These are phyloP conservation scores for Fusarium heterosporum DNA, from an alignment of 2,329 filamentous ascomycete genomes.

Conservation along the genomic window DNA sequence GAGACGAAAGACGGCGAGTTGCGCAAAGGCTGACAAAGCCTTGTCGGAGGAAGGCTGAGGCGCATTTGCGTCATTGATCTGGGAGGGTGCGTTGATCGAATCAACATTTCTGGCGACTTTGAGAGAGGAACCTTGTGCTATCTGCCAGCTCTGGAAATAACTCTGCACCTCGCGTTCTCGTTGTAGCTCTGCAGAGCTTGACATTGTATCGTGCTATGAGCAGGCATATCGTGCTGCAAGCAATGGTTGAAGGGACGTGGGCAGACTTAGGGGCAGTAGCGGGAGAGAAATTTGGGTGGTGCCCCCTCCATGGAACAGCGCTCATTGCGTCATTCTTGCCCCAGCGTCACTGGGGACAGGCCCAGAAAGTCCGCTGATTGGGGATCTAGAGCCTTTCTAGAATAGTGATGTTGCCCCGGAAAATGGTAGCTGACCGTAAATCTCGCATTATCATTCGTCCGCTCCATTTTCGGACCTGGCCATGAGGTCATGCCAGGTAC, in stretches of 20 bases:
- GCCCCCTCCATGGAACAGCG: slow-evolving; percentile 1
- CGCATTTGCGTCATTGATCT: slow-evolving; percentile 44
- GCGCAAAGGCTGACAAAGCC: slow-evolving; percentile 60
- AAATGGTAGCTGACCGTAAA: background rate
- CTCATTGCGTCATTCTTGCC: slow-evolving; percentile 35
- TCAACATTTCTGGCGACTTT: slow-evolving; percentile 50
- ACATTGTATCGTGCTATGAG: slow-evolving; percentile 33
- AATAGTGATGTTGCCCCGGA: slow-evolving; percentile 5
- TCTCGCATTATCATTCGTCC: background rate
- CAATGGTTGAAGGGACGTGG: background rate
- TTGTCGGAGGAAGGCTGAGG: slow-evolving; percentile 52
- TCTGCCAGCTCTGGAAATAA: slow-evolving; percentile 50
- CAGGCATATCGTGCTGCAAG: slow-evolving; percentile 19
- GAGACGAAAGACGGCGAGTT: slow-evolving; percentile 62
- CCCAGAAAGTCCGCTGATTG: background rate
- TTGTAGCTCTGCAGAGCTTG: slow-evolving; percentile 46
- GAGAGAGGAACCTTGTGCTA: slow-evolving; percentile 49
- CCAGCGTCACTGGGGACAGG: slow-evolving; percentile 15
- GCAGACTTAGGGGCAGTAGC: background rate
- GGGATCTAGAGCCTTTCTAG: slow-evolving; percentile 23
- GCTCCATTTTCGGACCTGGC: background rate
- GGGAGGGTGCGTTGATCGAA: slow-evolving; percentile 46
- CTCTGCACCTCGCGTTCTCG: slow-evolving; percentile 50
- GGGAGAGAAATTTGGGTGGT: slow-evolving; percentile 16
- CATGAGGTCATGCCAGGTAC: slow-evolving; percentile 22